Evolutionary conservation across 2,329 filamentous ascomycete genomes (phyloP).

Genomic region (Blumeria graminis): DNA sequence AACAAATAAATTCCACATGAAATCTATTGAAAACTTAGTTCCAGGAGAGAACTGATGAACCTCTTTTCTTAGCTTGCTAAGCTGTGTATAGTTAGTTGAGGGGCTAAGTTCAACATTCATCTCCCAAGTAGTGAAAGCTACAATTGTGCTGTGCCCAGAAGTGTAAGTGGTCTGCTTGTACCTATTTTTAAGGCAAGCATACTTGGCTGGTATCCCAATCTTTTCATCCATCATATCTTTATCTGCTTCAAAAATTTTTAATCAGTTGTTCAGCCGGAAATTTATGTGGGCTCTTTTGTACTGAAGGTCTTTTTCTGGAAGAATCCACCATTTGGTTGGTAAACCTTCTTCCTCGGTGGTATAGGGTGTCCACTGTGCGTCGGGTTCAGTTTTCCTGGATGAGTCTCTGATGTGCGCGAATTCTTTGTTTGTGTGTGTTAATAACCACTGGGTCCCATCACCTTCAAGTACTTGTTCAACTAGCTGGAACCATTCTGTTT

Average conservation of each 20-base stretch:
- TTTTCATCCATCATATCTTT: constrained; percentile 1
- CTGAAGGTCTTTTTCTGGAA: no score
- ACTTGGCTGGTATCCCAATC: neutral
- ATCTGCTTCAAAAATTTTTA: neutral
- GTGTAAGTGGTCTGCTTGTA: neutral
- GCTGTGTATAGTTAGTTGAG: neutral
- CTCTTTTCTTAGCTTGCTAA: neutral
- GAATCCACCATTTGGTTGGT: no score
- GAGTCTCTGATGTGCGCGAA: no score
- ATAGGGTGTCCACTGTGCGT: no score
- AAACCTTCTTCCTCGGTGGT: no score
- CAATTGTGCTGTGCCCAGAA: neutral
- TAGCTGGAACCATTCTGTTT: no score
- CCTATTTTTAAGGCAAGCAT: neutral
- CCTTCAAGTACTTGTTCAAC: no score
- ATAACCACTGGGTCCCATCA: no score
- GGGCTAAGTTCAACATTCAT: constrained; percentile 1
- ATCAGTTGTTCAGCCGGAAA: neutral
- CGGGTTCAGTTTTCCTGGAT: no score
- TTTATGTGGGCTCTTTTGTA: no score
- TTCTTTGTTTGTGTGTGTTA: no score
- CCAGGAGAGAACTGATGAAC: neutral
- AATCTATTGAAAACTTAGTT: neutral
- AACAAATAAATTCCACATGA: constrained; percentile 1
- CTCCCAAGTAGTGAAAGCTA: no score